Evolutionary conservation across 805 yeast genomes (phyloP).

Genomic region (Lipomyces yamanashiensis): DNA sequence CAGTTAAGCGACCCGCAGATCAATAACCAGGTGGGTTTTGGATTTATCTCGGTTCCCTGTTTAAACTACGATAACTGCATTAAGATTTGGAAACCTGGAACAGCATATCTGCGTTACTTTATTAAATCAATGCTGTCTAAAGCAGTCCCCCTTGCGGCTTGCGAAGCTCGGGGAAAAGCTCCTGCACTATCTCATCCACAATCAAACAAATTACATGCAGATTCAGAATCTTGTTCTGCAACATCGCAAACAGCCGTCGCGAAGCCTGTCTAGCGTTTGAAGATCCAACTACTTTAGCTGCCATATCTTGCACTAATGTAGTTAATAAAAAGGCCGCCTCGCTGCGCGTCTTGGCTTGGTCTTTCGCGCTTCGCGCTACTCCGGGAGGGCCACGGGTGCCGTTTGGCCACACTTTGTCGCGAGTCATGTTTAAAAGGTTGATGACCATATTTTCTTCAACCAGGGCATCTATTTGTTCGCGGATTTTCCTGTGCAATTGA

Average conservation of each 20-base stretch:
- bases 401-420: slow-evolving; percentile 44
- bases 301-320: slow-evolving; percentile 62
- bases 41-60: no score
- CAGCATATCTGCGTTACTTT: no score
- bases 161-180: slow-evolving; percentile 32
- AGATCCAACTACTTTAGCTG: slow-evolving; percentile 75
- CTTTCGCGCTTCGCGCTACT: slow-evolving; percentile 47
- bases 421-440: slow-evolving; percentile 46
- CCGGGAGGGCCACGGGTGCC: slow-evolving; percentile 24
- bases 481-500: slow-evolving; percentile 43
- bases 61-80: no score
- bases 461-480: slow-evolving; percentile 51
- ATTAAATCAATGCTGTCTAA: background rate
- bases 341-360: slow-evolving; percentile 57
- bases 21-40: no score
- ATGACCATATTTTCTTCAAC: slow-evolving; percentile 54
- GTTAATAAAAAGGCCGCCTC: slow-evolving; percentile 65
- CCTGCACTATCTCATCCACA: slow-evolving; percentile 33
- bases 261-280: slow-evolving; percentile 68
- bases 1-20: no score
- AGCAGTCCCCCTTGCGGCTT: background rate
- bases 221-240: slow-evolving; percentile 76
- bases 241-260: slow-evolving; percentile 60
- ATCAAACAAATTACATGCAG: slow-evolving; percentile 55
- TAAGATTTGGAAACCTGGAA: no score